Base-by-base conservation (phyloP, 352 stramenopile species). In the Globisporangium cystogenes region DNA sequence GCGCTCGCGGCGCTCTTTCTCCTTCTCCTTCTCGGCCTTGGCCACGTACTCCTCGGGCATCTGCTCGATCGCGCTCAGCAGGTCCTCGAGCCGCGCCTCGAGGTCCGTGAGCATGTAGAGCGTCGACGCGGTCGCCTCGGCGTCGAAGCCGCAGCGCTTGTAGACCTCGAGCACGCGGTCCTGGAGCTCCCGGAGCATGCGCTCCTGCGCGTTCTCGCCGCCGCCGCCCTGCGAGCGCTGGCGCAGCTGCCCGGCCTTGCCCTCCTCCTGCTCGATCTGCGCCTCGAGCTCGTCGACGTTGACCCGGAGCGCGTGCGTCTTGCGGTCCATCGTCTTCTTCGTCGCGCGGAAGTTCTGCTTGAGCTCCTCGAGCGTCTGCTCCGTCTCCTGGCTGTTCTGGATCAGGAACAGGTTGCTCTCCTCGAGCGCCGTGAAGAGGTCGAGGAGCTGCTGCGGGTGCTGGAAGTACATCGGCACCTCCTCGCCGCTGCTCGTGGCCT, bases 321-420 rank as follows among this genome's bases (percentile, higher is more conserved):
- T 95, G 26, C 68, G 70, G 52, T 96, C 87, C 85, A 96, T 96
- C 14, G 71, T 88, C 45, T 82, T 86, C 65, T 94, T 91, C 1
- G 88, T 96, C 39, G 93, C 80, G n/a, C 80, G 73, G 64, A 93
- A 97, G 66, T 80, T 92, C 56, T 97, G 85, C 62, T 97, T 96
- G 27, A 98, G 84, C 62, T 98, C 93, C 48, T 98, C 93, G 0
- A 98, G 76, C 23, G 89, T 95, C 62, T 97, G 90, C 68, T 98
- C 93, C 0, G 92, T 98, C 58, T 98, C 90, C 62, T 98, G 90
- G 52, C 81, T 96, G 70, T 98, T 98, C 62, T 98, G 90, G 57
- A 98, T 98, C 27, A 98, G 58, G 58, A 98, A 98, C 44, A 98
- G 74, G 53, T 98, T 98, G 70, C 93, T 94, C 57, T 98, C 89